phyloP scores from a whole-genome alignment of 495 filamentous ascomycete species.

The Neurospora tetraspora region DNA sequence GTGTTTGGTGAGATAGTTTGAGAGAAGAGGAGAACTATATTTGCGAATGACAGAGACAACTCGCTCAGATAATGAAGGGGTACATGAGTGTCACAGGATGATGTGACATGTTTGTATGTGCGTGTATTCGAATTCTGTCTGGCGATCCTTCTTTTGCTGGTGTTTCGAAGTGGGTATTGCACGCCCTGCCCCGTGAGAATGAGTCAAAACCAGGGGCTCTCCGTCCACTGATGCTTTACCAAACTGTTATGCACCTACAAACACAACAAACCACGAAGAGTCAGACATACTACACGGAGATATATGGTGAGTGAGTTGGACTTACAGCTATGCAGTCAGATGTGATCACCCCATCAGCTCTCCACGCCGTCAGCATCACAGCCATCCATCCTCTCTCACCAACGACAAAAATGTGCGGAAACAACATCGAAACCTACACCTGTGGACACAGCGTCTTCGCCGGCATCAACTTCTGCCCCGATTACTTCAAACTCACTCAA shows the following conservation, averaged over 20 bases:
- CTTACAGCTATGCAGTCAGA: not conserved
- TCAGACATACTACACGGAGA: not conserved
- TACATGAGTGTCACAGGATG: not conserved
- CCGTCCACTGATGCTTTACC: not conserved
- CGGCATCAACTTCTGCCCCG: not conserved
- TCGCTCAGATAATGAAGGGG: not conserved
- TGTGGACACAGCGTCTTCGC: not conserved
- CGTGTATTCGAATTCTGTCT: too few species aligned
- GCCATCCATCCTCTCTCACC: not conserved
- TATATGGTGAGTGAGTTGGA: not conserved
- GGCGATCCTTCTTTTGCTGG: too few species aligned
- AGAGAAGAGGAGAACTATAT: not conserved
- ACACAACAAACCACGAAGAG: not conserved
- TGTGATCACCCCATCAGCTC: rapidly evolving
- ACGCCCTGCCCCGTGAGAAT: too few species aligned
- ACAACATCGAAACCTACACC: not conserved
- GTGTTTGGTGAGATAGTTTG: not conserved
- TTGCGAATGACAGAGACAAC: not conserved
- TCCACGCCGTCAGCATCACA: not conserved
- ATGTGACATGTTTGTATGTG: too few species aligned
- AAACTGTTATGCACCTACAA: not conserved
- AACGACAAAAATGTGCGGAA: not conserved
- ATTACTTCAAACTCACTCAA: not conserved
- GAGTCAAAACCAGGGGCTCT: not conserved
- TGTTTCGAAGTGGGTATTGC: too few species aligned